Percentiles rank a stretch among this genome's conserved stretches.
Evolutionary conservation across 371 early-diverging fungal genomes (phyloP).

Genomic region (Dichotomocladium elegans): DNA sequence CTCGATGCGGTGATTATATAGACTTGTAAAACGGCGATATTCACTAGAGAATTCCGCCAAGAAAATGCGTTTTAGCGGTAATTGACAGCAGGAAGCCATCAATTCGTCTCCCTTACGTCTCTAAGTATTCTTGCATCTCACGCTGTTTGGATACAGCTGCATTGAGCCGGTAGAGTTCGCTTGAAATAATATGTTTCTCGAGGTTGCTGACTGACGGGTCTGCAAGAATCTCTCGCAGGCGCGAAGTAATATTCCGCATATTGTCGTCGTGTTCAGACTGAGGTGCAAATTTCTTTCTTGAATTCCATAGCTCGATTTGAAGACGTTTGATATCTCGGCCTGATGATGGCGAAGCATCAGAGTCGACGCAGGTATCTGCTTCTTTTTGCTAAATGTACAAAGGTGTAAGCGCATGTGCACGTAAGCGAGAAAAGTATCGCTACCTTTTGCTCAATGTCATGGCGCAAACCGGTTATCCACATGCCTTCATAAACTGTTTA

Average conservation of each 20-base stretch:
- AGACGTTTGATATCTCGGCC: too few species aligned
- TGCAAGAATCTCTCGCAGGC: background rate
- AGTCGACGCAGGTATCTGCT: too few species aligned
- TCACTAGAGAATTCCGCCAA: too few species aligned
- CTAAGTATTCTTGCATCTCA: slow-evolving; percentile 26
- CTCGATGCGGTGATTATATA: slow-evolving; percentile 44
- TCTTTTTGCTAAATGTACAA: too few species aligned
- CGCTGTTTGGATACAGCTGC: slow-evolving; percentile 14
- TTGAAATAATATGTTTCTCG: slow-evolving; percentile 2
- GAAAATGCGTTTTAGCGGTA: too few species aligned
- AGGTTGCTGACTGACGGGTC: background rate
- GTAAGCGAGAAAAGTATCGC: too few species aligned
- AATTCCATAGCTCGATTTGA: background rate
- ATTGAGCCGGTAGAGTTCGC: slow-evolving; percentile 2
- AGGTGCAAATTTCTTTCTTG: background rate
- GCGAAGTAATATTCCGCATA: slow-evolving; percentile 3
- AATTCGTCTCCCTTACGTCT: slow-evolving; percentile 33
- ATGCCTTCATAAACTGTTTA: too few species aligned
- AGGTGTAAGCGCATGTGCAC: too few species aligned
- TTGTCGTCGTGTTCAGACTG: background rate
- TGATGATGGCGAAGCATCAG: too few species aligned
- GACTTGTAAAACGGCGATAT: slow-evolving; percentile 24
- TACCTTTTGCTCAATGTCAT: background rate
- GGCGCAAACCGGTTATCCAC: slow-evolving; percentile 3
- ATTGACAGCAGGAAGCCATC: too few species aligned